phyloP scores from a whole-genome alignment of 768 basidiomycete genomes.

The Phylloporus sp. region DNA sequence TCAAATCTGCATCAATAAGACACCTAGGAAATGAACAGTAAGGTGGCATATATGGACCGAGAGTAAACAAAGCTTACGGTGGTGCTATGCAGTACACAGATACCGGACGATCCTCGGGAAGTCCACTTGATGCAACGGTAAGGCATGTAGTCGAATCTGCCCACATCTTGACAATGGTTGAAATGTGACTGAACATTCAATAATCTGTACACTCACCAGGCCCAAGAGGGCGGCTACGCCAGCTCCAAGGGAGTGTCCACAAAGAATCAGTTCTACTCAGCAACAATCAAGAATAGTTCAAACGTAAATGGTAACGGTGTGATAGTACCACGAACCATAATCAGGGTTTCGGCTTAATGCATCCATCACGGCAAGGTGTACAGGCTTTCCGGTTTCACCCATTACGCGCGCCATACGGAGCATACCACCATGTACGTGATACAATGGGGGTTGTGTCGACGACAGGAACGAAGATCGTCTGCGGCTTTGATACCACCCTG shows the following conservation, averaged over 20 bases:
- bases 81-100: conserved; percentile 79
- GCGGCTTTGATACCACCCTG: conserved; percentile 21
- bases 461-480: conserved; percentile 24
- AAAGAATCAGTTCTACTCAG: conserved; percentile 60
- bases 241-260: conserved; percentile 82
- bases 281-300: not conserved
- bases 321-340: conserved; percentile 52
- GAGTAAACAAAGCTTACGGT: conserved; percentile 47
- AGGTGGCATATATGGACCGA: not conserved
- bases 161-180: conserved; percentile 61
- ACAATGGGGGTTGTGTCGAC: conserved; percentile 30
- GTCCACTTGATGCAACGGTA: conserved; percentile 62
- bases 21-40: conserved; percentile 39
- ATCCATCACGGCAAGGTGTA: conserved; percentile 68
- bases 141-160: conserved; percentile 76
- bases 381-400: conserved; percentile 73
- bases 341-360: conserved; percentile 66
- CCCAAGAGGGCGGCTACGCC: conserved; percentile 75
- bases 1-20: conserved; percentile 56
- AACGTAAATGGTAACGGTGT: not conserved
- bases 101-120: conserved; percentile 62
- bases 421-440: conserved; percentile 80
- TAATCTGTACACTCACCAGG: conserved; percentile 43
- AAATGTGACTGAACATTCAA: not conserved
- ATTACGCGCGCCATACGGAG: conserved; percentile 73